Evolutionary conservation across 345 rosid genomes (phyloP).

Genomic region (Citrus trifoliata): DNA sequence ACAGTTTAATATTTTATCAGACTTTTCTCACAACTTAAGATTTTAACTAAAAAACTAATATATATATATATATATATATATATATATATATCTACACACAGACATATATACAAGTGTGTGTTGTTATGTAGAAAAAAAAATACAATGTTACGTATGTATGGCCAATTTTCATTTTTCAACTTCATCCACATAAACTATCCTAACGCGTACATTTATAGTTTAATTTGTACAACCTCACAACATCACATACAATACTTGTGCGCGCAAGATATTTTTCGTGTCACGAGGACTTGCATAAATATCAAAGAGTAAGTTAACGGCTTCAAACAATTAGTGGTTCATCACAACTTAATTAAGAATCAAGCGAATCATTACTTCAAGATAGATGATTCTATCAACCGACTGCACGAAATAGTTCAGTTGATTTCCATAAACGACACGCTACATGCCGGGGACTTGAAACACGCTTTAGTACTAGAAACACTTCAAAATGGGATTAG

Average conservation of each 20-base stretch:
- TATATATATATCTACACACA: too few relatives aligned
- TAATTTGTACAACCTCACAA: neutral
- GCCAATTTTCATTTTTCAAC: too few relatives aligned
- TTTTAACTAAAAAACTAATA: too few relatives aligned
- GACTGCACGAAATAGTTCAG: neutral
- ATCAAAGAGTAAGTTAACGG: neutral
- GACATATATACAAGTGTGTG: too few relatives aligned
- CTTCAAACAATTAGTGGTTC: neutral
- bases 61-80: too few relatives aligned
- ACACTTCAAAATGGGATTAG: constrained; percentile 5
- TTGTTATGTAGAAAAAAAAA: too few relatives aligned
- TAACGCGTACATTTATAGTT: too few relatives aligned
- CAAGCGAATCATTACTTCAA: neutral
- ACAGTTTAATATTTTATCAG: accelerated
- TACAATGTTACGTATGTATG: too few relatives aligned
- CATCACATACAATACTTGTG: neutral
- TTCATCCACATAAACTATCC: neutral
- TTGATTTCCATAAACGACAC: neutral
- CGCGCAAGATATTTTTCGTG: neutral
- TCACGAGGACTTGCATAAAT: too few relatives aligned
- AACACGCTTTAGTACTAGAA: neutral
- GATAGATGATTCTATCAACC: neutral
- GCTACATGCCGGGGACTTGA: neutral
- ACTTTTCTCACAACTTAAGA: too few relatives aligned
- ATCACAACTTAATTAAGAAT: neutral